A percentile compares a stretch with the other conserved stretches of the same genome.
phyloP scores from a whole-genome alignment of 805 yeast species.

The Candida piceae region DNA sequence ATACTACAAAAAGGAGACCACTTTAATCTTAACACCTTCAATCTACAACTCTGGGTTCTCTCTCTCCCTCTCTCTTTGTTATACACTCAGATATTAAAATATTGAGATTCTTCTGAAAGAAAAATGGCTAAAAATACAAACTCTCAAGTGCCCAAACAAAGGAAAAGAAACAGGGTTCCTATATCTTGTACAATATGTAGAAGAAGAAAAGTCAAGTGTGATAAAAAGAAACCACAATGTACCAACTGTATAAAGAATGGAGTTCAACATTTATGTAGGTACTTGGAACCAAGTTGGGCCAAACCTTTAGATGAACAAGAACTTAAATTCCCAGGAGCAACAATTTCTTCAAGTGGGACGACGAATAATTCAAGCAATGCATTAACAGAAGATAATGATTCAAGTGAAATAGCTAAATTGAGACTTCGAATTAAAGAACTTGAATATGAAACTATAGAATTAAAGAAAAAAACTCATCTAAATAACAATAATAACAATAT shows the following conservation, averaged over 20 bases:
- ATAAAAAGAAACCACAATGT: constrained; percentile 49
- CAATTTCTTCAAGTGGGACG: constrained; percentile 7
- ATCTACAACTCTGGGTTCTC: too few species aligned
- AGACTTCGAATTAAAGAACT: constrained; percentile 23
- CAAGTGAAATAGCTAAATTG: constrained; percentile 20
- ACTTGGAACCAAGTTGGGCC: constrained; percentile 59
- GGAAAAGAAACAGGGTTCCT: constrained; percentile 36
- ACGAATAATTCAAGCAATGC: too few species aligned
- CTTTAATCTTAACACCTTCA: too few species aligned
- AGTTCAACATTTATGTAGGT: constrained; percentile 52
- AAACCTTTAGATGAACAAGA: constrained; percentile 35
- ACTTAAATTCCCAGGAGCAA: constrained; percentile 20
- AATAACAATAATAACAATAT: not conserved
- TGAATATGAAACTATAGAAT: constrained; percentile 24
- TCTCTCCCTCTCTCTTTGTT: too few species aligned
- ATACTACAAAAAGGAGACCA: too few species aligned
- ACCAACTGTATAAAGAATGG: constrained; percentile 53
- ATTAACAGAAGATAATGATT: constrained; percentile 10
- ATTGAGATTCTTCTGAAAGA: too few species aligned
- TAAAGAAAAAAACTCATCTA: constrained; percentile 8
- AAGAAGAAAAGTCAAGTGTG: constrained; percentile 36
- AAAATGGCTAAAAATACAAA: constrained; percentile 12
- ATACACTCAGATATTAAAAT: too few species aligned
- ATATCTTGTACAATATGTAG: constrained; percentile 36
- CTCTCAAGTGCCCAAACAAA: constrained; percentile 18